Percentiles rank a stretch among this genome's conserved stretches.
Conservation (phyloP, 495 filamentous ascomycete genomes). For the Daldinia childiae region DNA sequence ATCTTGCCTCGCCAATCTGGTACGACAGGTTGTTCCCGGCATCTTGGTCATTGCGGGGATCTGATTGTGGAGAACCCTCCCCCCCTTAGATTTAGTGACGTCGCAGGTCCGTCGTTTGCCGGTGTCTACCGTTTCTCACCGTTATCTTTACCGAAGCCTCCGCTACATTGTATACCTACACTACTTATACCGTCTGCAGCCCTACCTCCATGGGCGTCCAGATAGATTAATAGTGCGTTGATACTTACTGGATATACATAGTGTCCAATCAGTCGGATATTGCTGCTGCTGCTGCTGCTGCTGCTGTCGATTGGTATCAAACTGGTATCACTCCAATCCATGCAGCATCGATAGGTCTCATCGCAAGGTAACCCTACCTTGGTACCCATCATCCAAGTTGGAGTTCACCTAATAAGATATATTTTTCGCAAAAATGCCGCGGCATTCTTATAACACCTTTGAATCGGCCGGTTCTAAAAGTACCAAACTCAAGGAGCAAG, state of each 20-base stretch:
- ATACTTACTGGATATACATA: neutral
- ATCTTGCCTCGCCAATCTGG: neutral
- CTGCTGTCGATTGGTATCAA: too few relatives aligned
- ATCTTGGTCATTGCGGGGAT: neutral
- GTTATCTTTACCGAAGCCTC: too few relatives aligned
- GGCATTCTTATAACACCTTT: constrained; percentile 22
- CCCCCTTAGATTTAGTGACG: constrained; percentile 25
- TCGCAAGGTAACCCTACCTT: constrained; percentile 18
- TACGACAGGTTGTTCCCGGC: neutral
- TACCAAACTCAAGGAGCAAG: neutral
- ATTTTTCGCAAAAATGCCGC: constrained; percentile 15
- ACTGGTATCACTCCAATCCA: neutral
- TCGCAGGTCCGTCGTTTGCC: neutral
- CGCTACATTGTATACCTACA: neutral
- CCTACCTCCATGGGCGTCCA: neutral
- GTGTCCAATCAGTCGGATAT: neutral
- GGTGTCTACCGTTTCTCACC: neutral
- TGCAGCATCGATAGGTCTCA: constrained; percentile 14
- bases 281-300: neutral
- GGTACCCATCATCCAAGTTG: constrained; percentile 1
- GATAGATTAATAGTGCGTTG: neutral
- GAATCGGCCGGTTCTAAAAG: neutral
- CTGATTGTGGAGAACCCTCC: neutral
- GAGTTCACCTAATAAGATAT: neutral
- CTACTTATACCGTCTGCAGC: neutral